These are phyloP conservation scores for Gynandropsis gynandra DNA, from an alignment of 345 rosid species.

Conservation along the genomic window DNA sequence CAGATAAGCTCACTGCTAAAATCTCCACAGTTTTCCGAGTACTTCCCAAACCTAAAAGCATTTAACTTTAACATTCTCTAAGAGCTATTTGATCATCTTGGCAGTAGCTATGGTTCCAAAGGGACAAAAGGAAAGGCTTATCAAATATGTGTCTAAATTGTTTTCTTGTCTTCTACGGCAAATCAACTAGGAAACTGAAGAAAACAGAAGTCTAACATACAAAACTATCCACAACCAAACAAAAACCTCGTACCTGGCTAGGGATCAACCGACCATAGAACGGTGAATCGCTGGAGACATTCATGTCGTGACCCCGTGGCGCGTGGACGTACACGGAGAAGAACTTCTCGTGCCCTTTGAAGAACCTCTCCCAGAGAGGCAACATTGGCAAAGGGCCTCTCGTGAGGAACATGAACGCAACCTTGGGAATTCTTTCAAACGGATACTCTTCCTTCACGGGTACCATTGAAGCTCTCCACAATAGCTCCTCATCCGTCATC, in stretches of 20 bases:
- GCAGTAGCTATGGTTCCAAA: no score
- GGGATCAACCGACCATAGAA: slow-evolving; percentile 68
- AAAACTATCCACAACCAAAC: neutral
- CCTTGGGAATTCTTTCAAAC: slow-evolving; percentile 53
- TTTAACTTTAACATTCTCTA: no score
- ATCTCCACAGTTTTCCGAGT: no score
- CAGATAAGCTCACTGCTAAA: no score
- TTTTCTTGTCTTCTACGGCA: no score
- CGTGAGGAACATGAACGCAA: slow-evolving; percentile 86
- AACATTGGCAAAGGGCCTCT: slow-evolving; percentile 86
- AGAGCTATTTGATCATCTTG: no score
- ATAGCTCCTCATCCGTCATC: slow-evolving; percentile 56
- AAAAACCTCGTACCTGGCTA: slow-evolving; percentile 46
- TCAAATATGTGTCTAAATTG: no score
- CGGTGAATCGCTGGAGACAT: slow-evolving; percentile 51
- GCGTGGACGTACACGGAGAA: slow-evolving; percentile 68
- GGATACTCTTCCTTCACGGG: slow-evolving; percentile 63
- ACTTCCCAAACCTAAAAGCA: no score
- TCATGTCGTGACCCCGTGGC: slow-evolving; percentile 39
- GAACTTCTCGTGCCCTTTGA: slow-evolving; percentile 49
- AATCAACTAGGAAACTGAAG: no score
- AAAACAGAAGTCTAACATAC: neutral
- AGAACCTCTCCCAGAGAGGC: slow-evolving; percentile 90
- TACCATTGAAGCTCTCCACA: slow-evolving; percentile 84
- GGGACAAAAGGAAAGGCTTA: no score